A percentile compares a stretch with the other conserved stretches of the same genome.
Evolutionary conservation across 352 stramenopile genomes (phyloP).

Genomic region (Nothophytophthora sp.): DNA sequence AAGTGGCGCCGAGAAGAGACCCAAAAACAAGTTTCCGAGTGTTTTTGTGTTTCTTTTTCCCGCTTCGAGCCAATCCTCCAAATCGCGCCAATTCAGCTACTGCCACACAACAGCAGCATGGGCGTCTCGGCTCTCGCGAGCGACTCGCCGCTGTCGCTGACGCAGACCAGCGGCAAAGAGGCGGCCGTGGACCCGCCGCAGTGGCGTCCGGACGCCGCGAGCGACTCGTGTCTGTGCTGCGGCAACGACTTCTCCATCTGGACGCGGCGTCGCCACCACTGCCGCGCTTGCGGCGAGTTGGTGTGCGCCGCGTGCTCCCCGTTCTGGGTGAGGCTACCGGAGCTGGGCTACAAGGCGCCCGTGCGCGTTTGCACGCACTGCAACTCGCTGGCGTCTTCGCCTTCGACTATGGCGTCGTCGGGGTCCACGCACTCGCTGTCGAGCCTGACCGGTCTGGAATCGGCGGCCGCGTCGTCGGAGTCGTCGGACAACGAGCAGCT

Average conservation of each 20-base stretch:
- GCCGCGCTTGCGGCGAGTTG: constrained; percentile 74
- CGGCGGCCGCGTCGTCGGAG: constrained; percentile 32
- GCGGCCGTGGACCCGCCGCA: constrained; percentile 20
- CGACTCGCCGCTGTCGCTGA: constrained; percentile 21
- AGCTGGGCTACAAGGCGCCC: constrained; percentile 67
- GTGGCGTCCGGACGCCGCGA: constrained; percentile 75
- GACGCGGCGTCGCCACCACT: constrained; percentile 75
- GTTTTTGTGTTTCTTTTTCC: no score
- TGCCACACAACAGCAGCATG: constrained; percentile 16
- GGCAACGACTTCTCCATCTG: constrained; percentile 72
- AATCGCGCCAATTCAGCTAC: no score
- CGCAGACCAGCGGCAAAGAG: constrained; percentile 5
- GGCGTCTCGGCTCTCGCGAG: constrained; percentile 23
- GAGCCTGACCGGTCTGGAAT: constrained; percentile 21
- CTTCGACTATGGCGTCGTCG: constrained; percentile 27
- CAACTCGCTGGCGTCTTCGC: constrained; percentile 34
- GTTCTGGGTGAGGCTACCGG: constrained; percentile 50
- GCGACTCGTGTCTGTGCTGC: constrained; percentile 73
- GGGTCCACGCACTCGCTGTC: constrained; percentile 28
- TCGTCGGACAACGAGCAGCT: constrained; percentile 57
- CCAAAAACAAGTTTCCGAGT: no score
- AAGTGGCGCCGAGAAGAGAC: constrained; percentile 25
- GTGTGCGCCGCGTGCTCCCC: constrained; percentile 77
- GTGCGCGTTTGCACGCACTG: constrained; percentile 79
- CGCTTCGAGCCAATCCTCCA: no score